Conservation (phyloP, 2,329 filamentous ascomycete genomes). For the Stagonosporopsis chrysanthemi region DNA sequence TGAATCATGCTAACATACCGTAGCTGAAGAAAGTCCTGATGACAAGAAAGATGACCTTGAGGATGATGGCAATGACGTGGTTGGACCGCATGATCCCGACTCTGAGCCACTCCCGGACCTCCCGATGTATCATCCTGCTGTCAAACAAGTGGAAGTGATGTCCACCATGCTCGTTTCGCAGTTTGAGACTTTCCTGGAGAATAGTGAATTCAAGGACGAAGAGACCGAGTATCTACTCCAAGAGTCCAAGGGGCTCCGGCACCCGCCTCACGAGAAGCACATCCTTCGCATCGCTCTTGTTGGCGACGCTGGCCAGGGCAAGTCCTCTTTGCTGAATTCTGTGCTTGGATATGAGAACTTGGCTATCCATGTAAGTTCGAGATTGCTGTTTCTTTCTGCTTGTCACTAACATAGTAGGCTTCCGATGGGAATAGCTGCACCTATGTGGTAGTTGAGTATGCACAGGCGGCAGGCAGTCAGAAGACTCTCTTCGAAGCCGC, state of each 20-base stretch:
- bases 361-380: constrained; percentile 19
- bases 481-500: neutral
- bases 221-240: constrained; percentile 16
- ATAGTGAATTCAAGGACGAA: neutral
- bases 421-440: constrained; percentile 7
- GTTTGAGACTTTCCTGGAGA: neutral
- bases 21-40: constrained; percentile 3
- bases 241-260: constrained; percentile 1
- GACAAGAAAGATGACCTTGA: constrained; percentile 6
- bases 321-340: constrained; percentile 27
- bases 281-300: constrained; percentile 18
- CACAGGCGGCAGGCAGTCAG: neutral
- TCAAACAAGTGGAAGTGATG: constrained; percentile 7
- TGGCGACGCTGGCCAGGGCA: constrained; percentile 30
- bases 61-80: constrained; percentile 1
- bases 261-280: constrained; percentile 7
- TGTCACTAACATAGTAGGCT: constrained; percentile 11
- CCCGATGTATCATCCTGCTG: constrained; percentile 28
- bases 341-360: constrained; percentile 22
- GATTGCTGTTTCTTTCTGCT: neutral
- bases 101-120: constrained; percentile 16
- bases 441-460: constrained; percentile 4
- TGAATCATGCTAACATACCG: neutral
- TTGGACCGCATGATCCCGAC: constrained; percentile 17
- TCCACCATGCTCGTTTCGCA: constrained; percentile 2